phyloP scores from a whole-genome alignment of 352 stramenopile genomes.

The Achlya hypogyna region DNA sequence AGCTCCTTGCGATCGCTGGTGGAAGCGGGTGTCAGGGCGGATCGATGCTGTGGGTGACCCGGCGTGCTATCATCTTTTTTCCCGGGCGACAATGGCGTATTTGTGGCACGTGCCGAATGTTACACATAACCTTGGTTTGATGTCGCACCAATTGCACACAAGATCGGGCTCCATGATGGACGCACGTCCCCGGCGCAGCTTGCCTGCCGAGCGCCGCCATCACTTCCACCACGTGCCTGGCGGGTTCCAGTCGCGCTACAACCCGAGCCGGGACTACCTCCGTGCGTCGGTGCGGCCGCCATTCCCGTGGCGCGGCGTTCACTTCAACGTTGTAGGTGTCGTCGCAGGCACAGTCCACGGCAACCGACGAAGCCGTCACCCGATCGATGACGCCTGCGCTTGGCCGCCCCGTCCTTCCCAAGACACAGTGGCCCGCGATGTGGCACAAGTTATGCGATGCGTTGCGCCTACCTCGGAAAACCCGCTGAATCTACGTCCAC shows the following conservation, averaged over 20 bases:
- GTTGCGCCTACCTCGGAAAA: neutral
- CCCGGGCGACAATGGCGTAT: no score
- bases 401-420: no score
- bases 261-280: neutral
- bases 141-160: neutral
- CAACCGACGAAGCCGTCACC: no score
- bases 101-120: neutral
- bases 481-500: neutral
- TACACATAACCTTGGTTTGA: neutral
- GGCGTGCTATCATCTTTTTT: no score
- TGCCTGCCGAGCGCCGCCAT: neutral
- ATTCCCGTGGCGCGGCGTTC: neutral
- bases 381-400: no score
- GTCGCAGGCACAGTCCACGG: no score
- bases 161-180: neutral
- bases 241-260: neutral
- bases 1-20: no score
- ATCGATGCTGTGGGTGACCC: no score
- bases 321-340: neutral
- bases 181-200: neutral
- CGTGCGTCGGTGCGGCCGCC: neutral
- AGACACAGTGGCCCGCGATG: neutral
- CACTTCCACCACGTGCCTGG: constrained; percentile 1
- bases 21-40: no score
- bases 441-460: neutral